Evolutionary conservation across 306 rosid genomes (phyloP).

Genomic region (Herpetospermum pedunculosum): DNA sequence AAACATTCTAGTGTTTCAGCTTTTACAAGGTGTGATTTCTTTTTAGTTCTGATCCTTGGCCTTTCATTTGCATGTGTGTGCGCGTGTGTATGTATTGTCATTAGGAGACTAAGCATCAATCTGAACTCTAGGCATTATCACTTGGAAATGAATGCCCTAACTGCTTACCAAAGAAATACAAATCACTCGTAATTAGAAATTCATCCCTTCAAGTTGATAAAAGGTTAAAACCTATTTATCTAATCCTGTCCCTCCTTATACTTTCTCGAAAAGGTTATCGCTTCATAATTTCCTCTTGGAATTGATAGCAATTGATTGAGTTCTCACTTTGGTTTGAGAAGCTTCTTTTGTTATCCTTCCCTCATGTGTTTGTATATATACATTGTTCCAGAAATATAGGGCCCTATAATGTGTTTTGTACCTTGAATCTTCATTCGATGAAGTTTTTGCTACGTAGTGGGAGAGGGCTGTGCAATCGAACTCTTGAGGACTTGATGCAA

Average conservation of each 20-base stretch:
- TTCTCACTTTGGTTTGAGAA: background rate
- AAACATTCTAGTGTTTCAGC: constrained; percentile 77
- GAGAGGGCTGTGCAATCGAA: background rate
- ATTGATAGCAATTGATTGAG: background rate
- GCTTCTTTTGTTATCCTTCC: background rate
- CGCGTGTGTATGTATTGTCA: background rate
- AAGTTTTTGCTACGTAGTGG: background rate
- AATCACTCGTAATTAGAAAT: background rate
- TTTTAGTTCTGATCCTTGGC: constrained; percentile 5
- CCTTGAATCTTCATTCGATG: background rate
- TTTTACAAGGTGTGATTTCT: constrained; percentile 52
- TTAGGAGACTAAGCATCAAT: background rate
- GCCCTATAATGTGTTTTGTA: background rate
- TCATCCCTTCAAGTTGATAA: background rate
- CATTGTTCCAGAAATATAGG: background rate
- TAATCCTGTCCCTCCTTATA: background rate
- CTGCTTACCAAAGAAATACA: background rate
- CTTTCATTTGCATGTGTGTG: background rate
- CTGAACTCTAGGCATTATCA: background rate
- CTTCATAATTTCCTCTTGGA: background rate
- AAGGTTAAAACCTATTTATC: background rate
- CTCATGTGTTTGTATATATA: background rate
- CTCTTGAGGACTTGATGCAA: background rate
- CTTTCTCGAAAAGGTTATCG: background rate
- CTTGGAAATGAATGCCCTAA: background rate